phyloP scores from a whole-genome alignment of 2,329 filamentous ascomycete genomes.

The Stachybotrys elegans region DNA sequence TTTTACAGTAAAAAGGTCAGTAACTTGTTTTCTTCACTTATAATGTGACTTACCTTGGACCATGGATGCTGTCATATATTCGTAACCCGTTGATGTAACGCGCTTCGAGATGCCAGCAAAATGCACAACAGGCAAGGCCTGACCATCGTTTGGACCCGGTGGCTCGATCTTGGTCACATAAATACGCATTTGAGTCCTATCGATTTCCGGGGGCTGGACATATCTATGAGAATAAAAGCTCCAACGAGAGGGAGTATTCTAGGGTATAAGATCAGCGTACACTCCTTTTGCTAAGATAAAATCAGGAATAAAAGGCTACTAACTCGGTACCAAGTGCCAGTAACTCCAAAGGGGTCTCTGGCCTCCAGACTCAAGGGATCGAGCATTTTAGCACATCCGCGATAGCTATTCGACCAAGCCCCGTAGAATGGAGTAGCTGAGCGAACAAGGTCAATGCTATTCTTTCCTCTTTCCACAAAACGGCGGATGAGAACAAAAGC shows the following conservation, averaged over 20 bases:
- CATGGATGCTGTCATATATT: slow-evolving; percentile 63
- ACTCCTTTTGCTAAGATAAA: no score
- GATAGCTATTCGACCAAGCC: slow-evolving; percentile 46
- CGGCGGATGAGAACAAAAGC: slow-evolving; percentile 63
- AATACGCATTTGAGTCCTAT: slow-evolving; percentile 65
- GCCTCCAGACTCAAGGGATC: slow-evolving; percentile 41
- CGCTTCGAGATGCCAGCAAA: slow-evolving; percentile 61
- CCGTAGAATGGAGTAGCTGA: slow-evolving; percentile 54
- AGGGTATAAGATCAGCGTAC: slow-evolving; percentile 66
- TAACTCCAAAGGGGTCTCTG: slow-evolving; percentile 65
- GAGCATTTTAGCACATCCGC: slow-evolving; percentile 25
- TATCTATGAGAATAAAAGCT: slow-evolving; percentile 32
- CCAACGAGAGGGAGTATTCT: slow-evolving; percentile 62
- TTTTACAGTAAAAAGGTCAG: slow-evolving; percentile 21
- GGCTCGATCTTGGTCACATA: slow-evolving; percentile 55
- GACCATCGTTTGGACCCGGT: slow-evolving; percentile 52
- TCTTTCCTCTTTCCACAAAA: slow-evolving; percentile 50
- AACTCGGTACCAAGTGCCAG: slow-evolving; percentile 67
- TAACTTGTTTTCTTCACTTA: slow-evolving; percentile 12
- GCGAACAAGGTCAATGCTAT: slow-evolving; percentile 42
- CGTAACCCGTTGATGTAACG: slow-evolving; percentile 59
- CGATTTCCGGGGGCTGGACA: slow-evolving; percentile 55
- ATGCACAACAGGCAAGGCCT: slow-evolving; percentile 58
- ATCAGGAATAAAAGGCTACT: no score
- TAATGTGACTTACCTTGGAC: slow-evolving; percentile 51